These are phyloP conservation scores for Lodderomyces parapsilosis DNA, from an alignment of 1,139 yeast genomes.

Conservation along the genomic window DNA sequence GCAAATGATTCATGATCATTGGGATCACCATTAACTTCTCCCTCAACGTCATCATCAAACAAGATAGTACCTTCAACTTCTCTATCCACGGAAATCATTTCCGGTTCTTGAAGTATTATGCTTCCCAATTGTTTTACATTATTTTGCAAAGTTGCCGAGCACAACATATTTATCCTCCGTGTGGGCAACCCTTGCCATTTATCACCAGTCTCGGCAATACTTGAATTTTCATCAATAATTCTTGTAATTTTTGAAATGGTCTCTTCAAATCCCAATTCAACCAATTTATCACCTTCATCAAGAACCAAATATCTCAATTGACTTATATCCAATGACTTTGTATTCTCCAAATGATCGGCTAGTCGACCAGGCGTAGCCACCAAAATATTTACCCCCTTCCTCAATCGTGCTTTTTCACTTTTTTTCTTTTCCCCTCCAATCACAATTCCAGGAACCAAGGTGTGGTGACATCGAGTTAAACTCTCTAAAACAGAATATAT, in stretches of 20 bases:
- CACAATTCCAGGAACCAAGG: slow-evolving; percentile 87
- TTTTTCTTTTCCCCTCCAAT: slow-evolving; percentile 96
- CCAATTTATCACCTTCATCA: slow-evolving; percentile 94
- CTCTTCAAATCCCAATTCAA: slow-evolving; percentile 95
- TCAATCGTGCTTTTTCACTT: slow-evolving; percentile 82
- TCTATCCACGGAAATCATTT: slow-evolving; percentile 52
- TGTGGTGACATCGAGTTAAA: slow-evolving; percentile 69
- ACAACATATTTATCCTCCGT: slow-evolving; percentile 71
- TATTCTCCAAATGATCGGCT: slow-evolving; percentile 89
- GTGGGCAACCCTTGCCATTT: slow-evolving; percentile 61
- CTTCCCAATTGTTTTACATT: slow-evolving; percentile 81
- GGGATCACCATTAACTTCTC: not conserved
- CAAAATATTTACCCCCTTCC: slow-evolving; percentile 85
- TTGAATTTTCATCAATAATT: slow-evolving; percentile 47
- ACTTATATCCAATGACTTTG: slow-evolving; percentile 64
- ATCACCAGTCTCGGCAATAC: slow-evolving; percentile 36
- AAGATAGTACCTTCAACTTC: slow-evolving; percentile 34
- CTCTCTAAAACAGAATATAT: slow-evolving; percentile 78
- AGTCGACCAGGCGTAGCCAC: slow-evolving; percentile 93
- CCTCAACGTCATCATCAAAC: slow-evolving; percentile 34
- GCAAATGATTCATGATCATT: slow-evolving; percentile 48
- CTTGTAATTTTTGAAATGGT: slow-evolving; percentile 75
- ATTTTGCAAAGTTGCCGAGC: slow-evolving; percentile 92
- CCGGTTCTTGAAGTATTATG: slow-evolving; percentile 67
- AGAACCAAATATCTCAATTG: slow-evolving; percentile 79